Evolutionary conservation across 1,284 basidiomycete genomes (phyloP), one percentile per base, ranked within the genome.

Genomic region (Apiotrichum domesticum): DNA sequence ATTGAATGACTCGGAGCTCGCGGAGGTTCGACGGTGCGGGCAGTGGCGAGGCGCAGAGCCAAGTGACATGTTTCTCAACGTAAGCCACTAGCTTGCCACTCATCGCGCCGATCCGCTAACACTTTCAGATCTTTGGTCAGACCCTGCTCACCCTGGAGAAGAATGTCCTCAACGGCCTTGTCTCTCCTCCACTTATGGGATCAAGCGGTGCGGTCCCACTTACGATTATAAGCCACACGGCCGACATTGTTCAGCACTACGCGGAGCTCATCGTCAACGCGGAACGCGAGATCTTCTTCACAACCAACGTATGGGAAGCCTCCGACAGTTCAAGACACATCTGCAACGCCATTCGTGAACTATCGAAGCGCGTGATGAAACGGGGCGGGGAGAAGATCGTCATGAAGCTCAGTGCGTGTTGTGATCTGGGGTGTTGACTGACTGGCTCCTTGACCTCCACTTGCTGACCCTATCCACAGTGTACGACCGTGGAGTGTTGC

Each of bases 221-320:
- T 15, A 65, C 56, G 33, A 66, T 70, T 62, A 65, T 70, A 57
- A 59, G 57, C 10, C 64, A 66, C 37, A 65, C 67, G 33, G 58
- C 66, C 1, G 67, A 68, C 50, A 69, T 70, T 52, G 67, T 66
- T n/a, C 56, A 66, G 49, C 68, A 70, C 53, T 58, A 67, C 42
- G 66, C 66, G 10, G 62, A 68, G 46, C 34, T 69, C 5, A 66
- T 70, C 37, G 61, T 66, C 9, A 45, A 54, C 35, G 66, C 67
- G 4, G 58, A 66, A 39, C 57, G 55, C 9, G 67, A 68, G 57
- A 58, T 70, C 34, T 64, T 70, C 61, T 54, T 70, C 9, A 64
- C 68, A 3, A 69, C 68, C n/a, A 69, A 68, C 40, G 64, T 57
- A 37, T 70, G 68, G 68, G 68, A 67, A 52, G 65, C 65, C 0